phyloP scores from a whole-genome alignment of 2,329 filamentous ascomycete genomes.

The Pseudocercospora eumusae region DNA sequence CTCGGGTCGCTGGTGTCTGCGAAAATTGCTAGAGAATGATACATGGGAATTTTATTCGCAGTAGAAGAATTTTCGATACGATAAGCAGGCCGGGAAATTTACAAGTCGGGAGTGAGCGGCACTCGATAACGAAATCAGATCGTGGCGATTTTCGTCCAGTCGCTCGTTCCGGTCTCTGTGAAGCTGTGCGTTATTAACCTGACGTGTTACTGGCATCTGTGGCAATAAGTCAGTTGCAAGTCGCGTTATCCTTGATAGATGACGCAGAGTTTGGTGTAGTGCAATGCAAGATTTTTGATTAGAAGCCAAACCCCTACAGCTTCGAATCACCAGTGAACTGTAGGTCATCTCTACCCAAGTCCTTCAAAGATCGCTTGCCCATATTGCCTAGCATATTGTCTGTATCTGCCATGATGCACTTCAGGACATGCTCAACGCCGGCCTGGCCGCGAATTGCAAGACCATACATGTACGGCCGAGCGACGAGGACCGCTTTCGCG shows the following conservation, averaged over 20 bases:
- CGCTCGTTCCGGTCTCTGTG: too few relatives aligned
- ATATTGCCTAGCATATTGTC: conserved; percentile 30
- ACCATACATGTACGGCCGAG: conserved; percentile 61
- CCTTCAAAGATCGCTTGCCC: conserved; percentile 26
- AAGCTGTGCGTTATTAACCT: too few relatives aligned
- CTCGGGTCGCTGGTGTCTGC: too few relatives aligned
- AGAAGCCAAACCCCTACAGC: conserved; percentile 26
- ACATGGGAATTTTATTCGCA: background rate
- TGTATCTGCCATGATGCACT: conserved; percentile 30
- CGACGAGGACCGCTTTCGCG: conserved; percentile 60
- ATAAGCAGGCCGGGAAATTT: background rate
- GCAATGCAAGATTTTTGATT: background rate
- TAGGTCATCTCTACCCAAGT: conserved; percentile 28
- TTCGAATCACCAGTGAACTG: conserved; percentile 26
- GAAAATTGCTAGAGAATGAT: background rate
- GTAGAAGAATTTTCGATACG: background rate
- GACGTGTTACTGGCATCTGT: too few relatives aligned
- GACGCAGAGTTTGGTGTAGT: background rate
- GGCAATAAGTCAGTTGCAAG: background rate
- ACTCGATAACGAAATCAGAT: background rate
- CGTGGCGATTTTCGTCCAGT: background rate
- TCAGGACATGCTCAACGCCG: conserved; percentile 51
- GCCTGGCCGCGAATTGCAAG: conserved; percentile 58
- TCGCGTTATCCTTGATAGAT: background rate
- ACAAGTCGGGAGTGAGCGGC: background rate